Conservation (phyloP, 768 basidiomycete genomes). For the Neoboletus subvelutipes region DNA sequence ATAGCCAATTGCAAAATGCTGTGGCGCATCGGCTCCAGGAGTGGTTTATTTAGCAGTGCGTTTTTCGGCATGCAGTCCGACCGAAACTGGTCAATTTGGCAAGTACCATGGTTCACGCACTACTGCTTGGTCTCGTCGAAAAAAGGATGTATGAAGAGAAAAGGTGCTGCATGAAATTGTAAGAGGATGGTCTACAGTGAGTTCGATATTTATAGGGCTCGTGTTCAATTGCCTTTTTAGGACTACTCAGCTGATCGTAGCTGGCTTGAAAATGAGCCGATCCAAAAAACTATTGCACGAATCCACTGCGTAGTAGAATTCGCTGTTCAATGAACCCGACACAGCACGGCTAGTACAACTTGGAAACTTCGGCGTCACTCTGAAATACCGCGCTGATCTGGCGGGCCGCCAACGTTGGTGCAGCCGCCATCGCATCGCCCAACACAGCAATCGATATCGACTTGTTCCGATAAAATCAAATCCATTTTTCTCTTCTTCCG, state of each 20-base stretch:
- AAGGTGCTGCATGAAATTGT: no score
- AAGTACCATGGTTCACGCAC: not conserved
- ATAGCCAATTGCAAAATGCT: not conserved
- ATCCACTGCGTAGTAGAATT: not conserved
- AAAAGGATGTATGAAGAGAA: not conserved
- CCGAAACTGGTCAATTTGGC: no score
- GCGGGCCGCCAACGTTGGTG: slow-evolving; percentile 4
- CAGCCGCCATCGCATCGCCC: slow-evolving; percentile 7
- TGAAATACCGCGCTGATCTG: not conserved
- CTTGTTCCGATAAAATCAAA: slow-evolving; percentile 17
- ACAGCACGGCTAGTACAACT: not conserved
- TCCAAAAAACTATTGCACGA: not conserved
- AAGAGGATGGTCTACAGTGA: no score
- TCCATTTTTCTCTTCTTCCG: not conserved
- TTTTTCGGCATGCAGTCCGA: no score
- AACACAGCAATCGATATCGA: slow-evolving; percentile 22
- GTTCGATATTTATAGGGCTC: no score
- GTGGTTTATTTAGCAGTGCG: no score
- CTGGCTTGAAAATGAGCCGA: not conserved
- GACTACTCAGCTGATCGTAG: not conserved
- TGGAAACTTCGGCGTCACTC: not conserved
- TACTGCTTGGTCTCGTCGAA: not conserved
- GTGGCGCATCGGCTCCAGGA: not conserved
- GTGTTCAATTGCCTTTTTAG: slow-evolving; percentile 9
- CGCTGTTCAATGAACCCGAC: not conserved